Conservation (phyloP, 116 monocot genomes). For the Phalaenopsis hybrid region DNA sequence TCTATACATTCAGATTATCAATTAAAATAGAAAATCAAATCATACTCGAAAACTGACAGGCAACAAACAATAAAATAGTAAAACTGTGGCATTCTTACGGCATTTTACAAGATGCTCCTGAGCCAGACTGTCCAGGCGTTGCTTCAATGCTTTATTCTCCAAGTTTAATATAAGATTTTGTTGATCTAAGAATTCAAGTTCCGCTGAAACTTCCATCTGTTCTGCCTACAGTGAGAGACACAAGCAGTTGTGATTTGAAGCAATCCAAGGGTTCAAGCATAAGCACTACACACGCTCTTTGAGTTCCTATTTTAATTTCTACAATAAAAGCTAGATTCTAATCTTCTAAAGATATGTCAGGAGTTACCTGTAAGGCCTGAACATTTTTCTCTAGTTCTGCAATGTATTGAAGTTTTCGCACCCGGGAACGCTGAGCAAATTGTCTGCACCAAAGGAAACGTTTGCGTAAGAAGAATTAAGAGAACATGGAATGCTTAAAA, state of each 20-base stretch:
- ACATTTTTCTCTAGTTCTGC: slow-evolving; percentile 72
- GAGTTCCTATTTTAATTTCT: neutral
- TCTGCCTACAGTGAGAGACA: slow-evolving; percentile 43
- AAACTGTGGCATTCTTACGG: slow-evolving; percentile 29
- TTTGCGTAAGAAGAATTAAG: neutral
- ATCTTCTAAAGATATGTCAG: neutral
- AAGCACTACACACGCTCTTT: neutral
- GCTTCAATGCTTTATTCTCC: slow-evolving; percentile 77
- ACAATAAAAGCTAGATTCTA: neutral
- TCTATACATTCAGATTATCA: neutral
- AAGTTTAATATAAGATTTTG: slow-evolving; percentile 74
- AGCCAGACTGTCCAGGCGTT: slow-evolving; percentile 56
- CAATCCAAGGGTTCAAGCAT: slow-evolving; percentile 5
- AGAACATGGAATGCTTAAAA: neutral
- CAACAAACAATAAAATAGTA: neutral
- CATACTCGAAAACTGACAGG: neutral
- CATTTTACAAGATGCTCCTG: slow-evolving; percentile 72
- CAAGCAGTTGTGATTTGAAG: slow-evolving; percentile 4
- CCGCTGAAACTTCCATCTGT: slow-evolving; percentile 64
- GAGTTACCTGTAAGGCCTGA: slow-evolving; percentile 54
- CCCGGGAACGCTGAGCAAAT: slow-evolving; percentile 76
- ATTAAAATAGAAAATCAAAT: neutral
- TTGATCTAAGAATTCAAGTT: slow-evolving; percentile 65
- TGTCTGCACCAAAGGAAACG: slow-evolving; percentile 33
- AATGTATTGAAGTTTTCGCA: slow-evolving; percentile 74